phyloP scores from a whole-genome alignment of 768 basidiomycete species.

The Neoboletus brunneissimus region DNA sequence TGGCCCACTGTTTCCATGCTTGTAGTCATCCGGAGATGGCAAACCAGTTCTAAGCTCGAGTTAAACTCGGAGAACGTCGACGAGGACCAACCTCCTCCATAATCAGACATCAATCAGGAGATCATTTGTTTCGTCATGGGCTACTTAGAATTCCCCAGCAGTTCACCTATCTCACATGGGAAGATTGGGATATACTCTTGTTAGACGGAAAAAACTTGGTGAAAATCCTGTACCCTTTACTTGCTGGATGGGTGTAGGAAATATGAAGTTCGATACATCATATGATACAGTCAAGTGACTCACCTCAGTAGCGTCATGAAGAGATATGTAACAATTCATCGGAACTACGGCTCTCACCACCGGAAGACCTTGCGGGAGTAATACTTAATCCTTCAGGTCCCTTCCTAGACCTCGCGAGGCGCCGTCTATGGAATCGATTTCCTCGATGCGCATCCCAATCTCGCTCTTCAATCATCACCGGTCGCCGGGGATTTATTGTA shows the following conservation, averaged over 20 bases:
- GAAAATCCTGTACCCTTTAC: slow-evolving; percentile 1
- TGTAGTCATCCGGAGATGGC: neutral
- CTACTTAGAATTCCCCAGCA: neutral
- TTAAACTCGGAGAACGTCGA: neutral
- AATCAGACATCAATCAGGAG: slow-evolving; percentile 7
- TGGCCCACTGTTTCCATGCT: neutral
- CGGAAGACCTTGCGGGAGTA: slow-evolving; percentile 2
- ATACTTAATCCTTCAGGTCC: neutral
- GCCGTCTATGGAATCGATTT: slow-evolving; percentile 55
- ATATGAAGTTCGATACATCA: neutral
- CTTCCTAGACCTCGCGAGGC: slow-evolving; percentile 34
- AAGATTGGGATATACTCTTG: neutral
- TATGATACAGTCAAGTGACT: slow-evolving; percentile 4
- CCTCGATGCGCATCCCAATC: slow-evolving; percentile 56
- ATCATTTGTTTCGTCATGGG: slow-evolving; percentile 6
- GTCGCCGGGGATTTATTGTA: slow-evolving; percentile 52
- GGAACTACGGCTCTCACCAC: neutral
- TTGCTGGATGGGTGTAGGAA: neutral
- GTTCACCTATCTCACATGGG: slow-evolving; percentile 3
- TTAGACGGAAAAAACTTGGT: neutral
- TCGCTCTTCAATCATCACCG: slow-evolving; percentile 59
- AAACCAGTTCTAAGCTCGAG: neutral
- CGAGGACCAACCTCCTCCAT: neutral
- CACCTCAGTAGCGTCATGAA: slow-evolving; percentile 11
- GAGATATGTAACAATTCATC: neutral